A percentile compares a stretch with the other conserved stretches of the same genome.
These are phyloP conservation scores for Urostyla sp. DNA, from an alignment of 73 alveolate species.

Conservation along the genomic window DNA sequence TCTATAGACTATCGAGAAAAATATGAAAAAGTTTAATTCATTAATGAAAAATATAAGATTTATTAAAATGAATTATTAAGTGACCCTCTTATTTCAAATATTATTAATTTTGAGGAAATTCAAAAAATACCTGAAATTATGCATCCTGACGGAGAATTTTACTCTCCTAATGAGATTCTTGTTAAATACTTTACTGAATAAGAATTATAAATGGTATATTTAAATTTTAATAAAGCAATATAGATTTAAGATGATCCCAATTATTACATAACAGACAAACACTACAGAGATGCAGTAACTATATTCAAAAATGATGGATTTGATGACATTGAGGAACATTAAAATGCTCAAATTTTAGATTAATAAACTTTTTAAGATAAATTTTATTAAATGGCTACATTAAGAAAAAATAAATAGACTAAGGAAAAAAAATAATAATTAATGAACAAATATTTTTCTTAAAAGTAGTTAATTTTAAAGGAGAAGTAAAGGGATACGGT, in stretches of 20 bases:
- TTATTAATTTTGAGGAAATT: neutral
- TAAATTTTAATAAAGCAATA: too few species aligned
- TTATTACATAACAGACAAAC: conserved; percentile 19
- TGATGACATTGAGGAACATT: conserved; percentile 27
- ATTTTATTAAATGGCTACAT: too few species aligned
- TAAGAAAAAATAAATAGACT: too few species aligned
- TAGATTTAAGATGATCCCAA: conserved; percentile 49
- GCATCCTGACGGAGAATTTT: neutral
- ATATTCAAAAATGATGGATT: conserved; percentile 9
- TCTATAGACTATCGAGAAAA: neutral
- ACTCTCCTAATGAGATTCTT: conserved; percentile 21
- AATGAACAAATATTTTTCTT: too few species aligned
- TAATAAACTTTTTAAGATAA: too few species aligned
- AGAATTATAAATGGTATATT: conserved; percentile 18
- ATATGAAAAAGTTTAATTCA: conserved; percentile 9
- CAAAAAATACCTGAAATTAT: neutral
- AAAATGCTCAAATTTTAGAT: too few species aligned
- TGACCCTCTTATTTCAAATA: neutral
- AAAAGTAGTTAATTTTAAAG: too few species aligned
- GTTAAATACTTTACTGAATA: conserved; percentile 17
- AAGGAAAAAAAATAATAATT: too few species aligned
- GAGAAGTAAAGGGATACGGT: too few species aligned
- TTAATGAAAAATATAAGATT: neutral
- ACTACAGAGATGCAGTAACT: conserved; percentile 31
- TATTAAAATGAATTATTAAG: neutral